Evolutionary conservation across 768 basidiomycete species (phyloP), one percentile per base, ranked within the genome.

Genomic region (Calvatia gigantea): DNA sequence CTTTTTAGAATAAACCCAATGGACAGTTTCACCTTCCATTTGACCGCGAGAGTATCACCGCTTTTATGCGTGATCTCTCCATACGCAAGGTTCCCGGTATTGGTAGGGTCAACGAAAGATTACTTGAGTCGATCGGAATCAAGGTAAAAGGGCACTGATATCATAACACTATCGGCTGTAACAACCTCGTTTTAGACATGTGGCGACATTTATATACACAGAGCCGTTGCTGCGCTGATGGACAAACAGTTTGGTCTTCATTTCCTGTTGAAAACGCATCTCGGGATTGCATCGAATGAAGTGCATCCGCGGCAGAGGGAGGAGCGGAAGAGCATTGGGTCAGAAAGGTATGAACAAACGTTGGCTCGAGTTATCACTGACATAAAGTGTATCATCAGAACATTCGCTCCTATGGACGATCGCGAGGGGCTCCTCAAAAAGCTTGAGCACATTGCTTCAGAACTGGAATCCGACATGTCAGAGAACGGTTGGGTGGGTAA

Each of bases 51-150:
- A 72, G 78, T 6, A 87, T 98, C 61, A 78, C 79, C 45, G 70
- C 71, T 0, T 98, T 97, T 67, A 93, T 93, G 87, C 75, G 72
- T 19, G 82, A 86, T 45, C 79, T 98, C 14, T 80, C 93, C 0
- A 91, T 97, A 41, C 85, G 92, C 41, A 92, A 89, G 66, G 80
- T 97, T 14, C 92, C 89, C 2, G 94, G 94, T 0, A 84, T 98
- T 57, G 96, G 96, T 1, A 77, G 94, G 29, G 96, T 98, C 3
- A 87, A 86, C 29, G 97, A 99, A 69, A 76, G 93, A 41, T 74
- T 95, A 25, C 73, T 97, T 8, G 91, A 94, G 53, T 87, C 90
- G 2, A 79, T 97, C 28, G 94, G 90, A 6, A 85, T 98, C 64
- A 87, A 89, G 80, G 94, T 84, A 62, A 72, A 61, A 27, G 50